Base-by-base conservation (phyloP, 495 filamentous ascomycete genomes). In the Annulohypoxylon bovei region DNA sequence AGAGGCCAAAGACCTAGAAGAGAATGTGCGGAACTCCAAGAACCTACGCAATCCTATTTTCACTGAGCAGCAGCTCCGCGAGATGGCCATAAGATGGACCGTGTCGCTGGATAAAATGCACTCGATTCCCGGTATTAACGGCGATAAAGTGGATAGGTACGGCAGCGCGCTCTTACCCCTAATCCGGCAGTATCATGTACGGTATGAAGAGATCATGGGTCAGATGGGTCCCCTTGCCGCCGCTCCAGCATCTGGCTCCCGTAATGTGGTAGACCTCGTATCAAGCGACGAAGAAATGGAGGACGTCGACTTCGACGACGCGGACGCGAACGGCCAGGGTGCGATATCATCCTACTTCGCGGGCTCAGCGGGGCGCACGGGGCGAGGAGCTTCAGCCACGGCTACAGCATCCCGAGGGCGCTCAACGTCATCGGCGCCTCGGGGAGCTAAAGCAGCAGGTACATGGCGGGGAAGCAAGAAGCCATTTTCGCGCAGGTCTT, bases 81-180 rank as follows among this genome's bases (percentile, higher is more conserved):
- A 93, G 72, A 97, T 99, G 90, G 93, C 88, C 4, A 91, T 97
- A 40, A 72, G 81, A 28, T 93, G 95, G 67, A 90, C 86, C 71
- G 81, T 86, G 78, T 83, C 81, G 30, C 39, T 82, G 39, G 81
- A 80, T 3, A 82, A 90, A 62, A 88, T 99, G 85, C 80, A 80
- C 35, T 72, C 77, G 4, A 92, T 98, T 61, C 86, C 85, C 0
- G 88, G 87, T 11, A 91, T 97, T 58, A 88, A 93, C 54, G 68
- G 77, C 8, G 88, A 92, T 20, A 92, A 89, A 75, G 91, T 95
- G 22, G 74, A 85, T 5, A 81, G 80, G n/a, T 92, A 91, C 73
- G 93, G 94, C 16, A 78, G 78, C 27, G 79, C 81, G 33, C 91
- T 98, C 57, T 73, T 94, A 9, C 84, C 85, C 9, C 76, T 97